These are phyloP conservation scores for Williopsis jadinii DNA, from an alignment of 1,139 yeast genomes.

Conservation along the genomic window DNA sequence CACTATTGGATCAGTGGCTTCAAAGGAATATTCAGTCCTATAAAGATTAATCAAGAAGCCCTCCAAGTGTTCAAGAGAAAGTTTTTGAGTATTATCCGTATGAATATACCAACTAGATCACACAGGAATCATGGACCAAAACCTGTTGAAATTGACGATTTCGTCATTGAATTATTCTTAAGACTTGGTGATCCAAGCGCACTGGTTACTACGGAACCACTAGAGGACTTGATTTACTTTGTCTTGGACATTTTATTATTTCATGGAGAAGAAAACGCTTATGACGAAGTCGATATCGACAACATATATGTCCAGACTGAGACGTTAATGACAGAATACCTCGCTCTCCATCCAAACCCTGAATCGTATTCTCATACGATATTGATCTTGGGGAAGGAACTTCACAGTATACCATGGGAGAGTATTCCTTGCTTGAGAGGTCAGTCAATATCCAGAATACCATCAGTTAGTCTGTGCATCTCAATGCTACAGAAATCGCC, in stretches of 20 bases:
- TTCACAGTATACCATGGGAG: conserved; percentile 85
- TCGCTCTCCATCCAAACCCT: conserved; percentile 15
- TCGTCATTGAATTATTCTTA: conserved; percentile 45
- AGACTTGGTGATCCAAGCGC: conserved; percentile 34
- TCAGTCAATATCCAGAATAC: conserved; percentile 66
- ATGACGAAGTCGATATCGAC: conserved; percentile 58
- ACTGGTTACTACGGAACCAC: conserved; percentile 30
- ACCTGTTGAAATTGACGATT: conserved; percentile 39
- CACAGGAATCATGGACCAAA: conserved; percentile 13
- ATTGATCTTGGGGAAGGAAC: conserved; percentile 56
- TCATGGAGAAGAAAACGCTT: conserved; percentile 60
- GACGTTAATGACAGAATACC: conserved; percentile 33
- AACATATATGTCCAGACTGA: conserved; percentile 44
- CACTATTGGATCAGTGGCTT: conserved; percentile 80
- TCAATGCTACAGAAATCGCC: conserved; percentile 31
- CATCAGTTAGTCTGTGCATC: conserved; percentile 49
- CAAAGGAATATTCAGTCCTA: conserved; percentile 46
- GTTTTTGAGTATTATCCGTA: conserved; percentile 29
- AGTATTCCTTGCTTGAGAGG: conserved; percentile 49
- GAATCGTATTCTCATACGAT: conserved; percentile 44
- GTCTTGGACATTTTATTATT: conserved; percentile 52
- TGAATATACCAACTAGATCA: conserved; percentile 33
- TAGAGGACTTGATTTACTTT: conserved; percentile 62
- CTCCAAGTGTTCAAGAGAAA: conserved; percentile 33
- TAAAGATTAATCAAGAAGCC: conserved; percentile 23